Base-by-base conservation (phyloP, 208 protist genomes). In the Leishmania major region DNA sequence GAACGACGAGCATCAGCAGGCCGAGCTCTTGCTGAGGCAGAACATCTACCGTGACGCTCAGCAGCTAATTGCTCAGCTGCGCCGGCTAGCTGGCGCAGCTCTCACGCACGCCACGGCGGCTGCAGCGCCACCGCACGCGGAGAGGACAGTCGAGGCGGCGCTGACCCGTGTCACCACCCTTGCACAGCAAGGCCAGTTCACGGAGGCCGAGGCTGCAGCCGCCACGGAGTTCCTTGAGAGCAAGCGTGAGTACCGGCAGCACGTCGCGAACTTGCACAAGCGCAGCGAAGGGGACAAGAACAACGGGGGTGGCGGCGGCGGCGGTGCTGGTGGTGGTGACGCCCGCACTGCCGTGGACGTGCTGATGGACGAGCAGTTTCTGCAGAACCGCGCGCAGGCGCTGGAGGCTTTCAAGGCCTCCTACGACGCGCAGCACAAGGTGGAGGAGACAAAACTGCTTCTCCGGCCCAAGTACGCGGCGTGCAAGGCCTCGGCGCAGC, bases 331-430 rank as follows among this genome's bases (percentile, higher is more conserved):
- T 96, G 31, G 87, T 89, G 5, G 11, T 0, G 62, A 85, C 40
- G 11, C 35, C 11, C 82, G 82, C 35, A 75, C 77, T 0, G 82
- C 73, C 2, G 82, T 88, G 51, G 77, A 85, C 25, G 86, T 92
- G 57, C 88, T 97, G n/a, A 89, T 90, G 13, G 93, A 97, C 62
- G 84, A 87, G 62, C 87, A 90, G 15, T 86, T 98, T 5, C 70
- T 97, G 37, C 80, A 94, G 28, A 92, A 98, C 87, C 92, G 94
- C 59, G 86, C 94, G 3, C 82, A 84, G 73, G 93, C 94, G 47
- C 96, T 98, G 75, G 96, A 98, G 77, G 84, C 90, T 3, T 98
- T 98, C 87, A 96, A 92, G 59, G 85, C 86, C 35, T 95, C 92
- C 28, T 98, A 96, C 83, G 82, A 90, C 35, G 88, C 95, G 1